Evolutionary conservation across 306 rosid species (phyloP), one percentile per base, ranked within the genome.

Genomic region (Astragalus glycyphyllos): DNA sequence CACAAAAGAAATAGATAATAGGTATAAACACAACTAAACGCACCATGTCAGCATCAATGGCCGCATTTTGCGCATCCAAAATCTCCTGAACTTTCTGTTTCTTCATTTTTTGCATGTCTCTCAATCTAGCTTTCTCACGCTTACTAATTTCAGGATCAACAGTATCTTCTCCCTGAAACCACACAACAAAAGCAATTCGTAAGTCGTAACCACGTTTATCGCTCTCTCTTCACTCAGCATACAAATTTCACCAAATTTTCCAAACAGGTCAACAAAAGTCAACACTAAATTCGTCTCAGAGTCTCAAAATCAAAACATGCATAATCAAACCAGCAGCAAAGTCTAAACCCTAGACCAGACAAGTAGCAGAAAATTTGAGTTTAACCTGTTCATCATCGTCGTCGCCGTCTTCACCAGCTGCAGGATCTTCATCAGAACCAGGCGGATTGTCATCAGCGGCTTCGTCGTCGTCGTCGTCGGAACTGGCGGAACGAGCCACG

Each of bases 1-100:
- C 31, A 35, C 49, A 7, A 58, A 62, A 46, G 42, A 34, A 49
- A 41, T 13, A 55, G 4, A 12, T 11, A 51, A 41, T 4, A 13
- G n/a, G 15, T 11, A 4, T 40, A 20, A 63, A 8, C 15, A 26
- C n/a, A 32, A 44, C 66, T 44, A 58, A 15, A 77, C 86, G 4
- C 67, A 95, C 99, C 96, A 95, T 95, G 49, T 91, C 97, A 41
- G 99, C 97, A 10, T 95, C 99, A 73, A 95, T 88, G 5, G 96
- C 85, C 8, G 97, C 97, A 85, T 95, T 91, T 73, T 95, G 99
- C 1, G 70, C 76, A 74, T 91, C 97, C 72, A 94, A 75, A 58
- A 91, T 94, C 63, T 91, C 99, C 84, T 89, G 99, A 83, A 94
- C 41, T 84, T 94, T 94, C 70, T 94, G 92, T 47, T 85, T 94